Base-by-base conservation (phyloP, 331 rosid species). In the Telfairia occidentalis region DNA sequence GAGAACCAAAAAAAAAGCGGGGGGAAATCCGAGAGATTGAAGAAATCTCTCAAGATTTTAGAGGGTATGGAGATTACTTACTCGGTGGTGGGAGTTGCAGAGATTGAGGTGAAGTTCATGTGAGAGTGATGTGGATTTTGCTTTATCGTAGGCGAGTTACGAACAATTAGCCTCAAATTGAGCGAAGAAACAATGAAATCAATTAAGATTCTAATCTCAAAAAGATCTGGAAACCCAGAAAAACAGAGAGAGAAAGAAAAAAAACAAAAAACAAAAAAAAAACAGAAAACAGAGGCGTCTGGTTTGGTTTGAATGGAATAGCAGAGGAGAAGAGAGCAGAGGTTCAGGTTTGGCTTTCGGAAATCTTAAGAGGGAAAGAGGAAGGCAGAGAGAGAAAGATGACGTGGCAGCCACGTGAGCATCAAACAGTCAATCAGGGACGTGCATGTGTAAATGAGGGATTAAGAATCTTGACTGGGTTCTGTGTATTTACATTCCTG, bases 381-480 rank as follows among this genome's bases (percentile, higher is more conserved):
- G 10, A 23, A 30, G 18, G 2, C 49, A 40, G 34, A 26, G 75
- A 75, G 18, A 3, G 59, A 40, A 40, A 26, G 75, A 75, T 64
- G 77, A 81, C 69, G 83, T 81, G 87, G 82, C 69, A 23, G 74
- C 37, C 96, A 87, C 86, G 89, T 86, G 90, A 78, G 81, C 78
- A 16, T 78, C n/a, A 79, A 21, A 84, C 76, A 50, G n/a, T 79
- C 83, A 82, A 83, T 88, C 78, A 76, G 84, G 80, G 73, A 80
- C 78, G 80, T 78, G 87, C 89, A 87, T 83, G 89, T 84, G 88
- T 77, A 58, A 60, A 32, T 63, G 78, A 26, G 18, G 11, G 46
- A 78, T 78, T 78, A 45, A 79, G 80, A 72, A 79, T 72, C 28
- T 64, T 67, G 88, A 71, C 85, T 71, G 73, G 81, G 83, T 86